Base-by-base conservation (phyloP, 352 stramenopile species). In the Globisporangium cylindrosporum region DNA sequence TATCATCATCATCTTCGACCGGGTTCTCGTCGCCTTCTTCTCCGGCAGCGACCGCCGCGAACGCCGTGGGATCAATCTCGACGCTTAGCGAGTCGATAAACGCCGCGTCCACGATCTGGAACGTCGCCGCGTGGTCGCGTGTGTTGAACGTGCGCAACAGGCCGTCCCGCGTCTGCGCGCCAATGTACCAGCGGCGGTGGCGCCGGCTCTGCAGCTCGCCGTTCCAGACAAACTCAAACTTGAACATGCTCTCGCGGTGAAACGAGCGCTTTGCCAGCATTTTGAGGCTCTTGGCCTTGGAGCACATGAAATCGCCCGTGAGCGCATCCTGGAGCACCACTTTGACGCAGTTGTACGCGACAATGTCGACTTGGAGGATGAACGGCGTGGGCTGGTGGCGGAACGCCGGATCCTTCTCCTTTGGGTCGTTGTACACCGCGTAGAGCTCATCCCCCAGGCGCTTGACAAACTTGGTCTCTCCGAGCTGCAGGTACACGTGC, bases 141-240 rank as follows among this genome's bases (percentile, higher is more conserved):
- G 73, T 82, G 51, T 80, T 88, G 62, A 89, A 90, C 22, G 82
- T 86, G 14, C 84, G 77, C 25, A 93, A 58, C 46, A 90, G 65
- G 8, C 84, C 84, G 64, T 93, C 79, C 2, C 81, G 83, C 34
- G 76, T 90, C 70, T 89, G 82, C 4, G 79, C 81, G 49, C 84
- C 84, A 29, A 93, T 67, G 62, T 89, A 90, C 84, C 84, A 93
- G 7, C 83, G 78, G 5, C 82, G 79, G 49, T 89, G 74, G 15
- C 84, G 78, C 0, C 85, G 73, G 61, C 82, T 91, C 68, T 90
- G 82, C n/a, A 92, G 69, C 74, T 91, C 82, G 57, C 82, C 81
- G 38, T 86, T 75, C 79, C 80, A 91, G n/a, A 74, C 72, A 24
- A 81, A 74, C 59, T 92, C 82, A 51, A 92, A 92, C 55, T 82